Percentiles rank a stretch among this genome's conserved stretches.
Conservation (phyloP, 352 stramenopile species). For the Globisporangium alternatum region DNA sequence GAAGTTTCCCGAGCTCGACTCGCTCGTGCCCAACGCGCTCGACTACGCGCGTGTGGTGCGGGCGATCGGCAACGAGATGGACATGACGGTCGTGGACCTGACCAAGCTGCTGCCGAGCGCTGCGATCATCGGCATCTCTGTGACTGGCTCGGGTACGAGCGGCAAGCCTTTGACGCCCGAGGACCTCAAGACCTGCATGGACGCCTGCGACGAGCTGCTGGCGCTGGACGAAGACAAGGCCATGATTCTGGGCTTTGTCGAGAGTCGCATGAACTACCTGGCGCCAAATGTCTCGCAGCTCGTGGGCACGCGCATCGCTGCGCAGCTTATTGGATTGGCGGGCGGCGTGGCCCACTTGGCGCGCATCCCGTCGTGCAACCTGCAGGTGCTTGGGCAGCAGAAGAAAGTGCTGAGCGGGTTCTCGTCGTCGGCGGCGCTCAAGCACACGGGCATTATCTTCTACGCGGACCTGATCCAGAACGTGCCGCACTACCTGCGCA, state of each 20-base stretch:
- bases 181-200: slow-evolving; percentile 74
- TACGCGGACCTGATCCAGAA: slow-evolving; percentile 92
- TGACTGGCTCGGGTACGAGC: slow-evolving; percentile 90
- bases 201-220: slow-evolving; percentile 85
- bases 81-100: slow-evolving; percentile 90
- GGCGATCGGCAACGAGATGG: slow-evolving; percentile 92
- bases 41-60: slow-evolving; percentile 94
- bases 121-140: slow-evolving; percentile 94
- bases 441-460: slow-evolving; percentile 93
- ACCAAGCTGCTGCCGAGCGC: slow-evolving; percentile 90
- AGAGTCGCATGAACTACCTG: slow-evolving; percentile 90
- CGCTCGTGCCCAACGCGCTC: slow-evolving; percentile 88
- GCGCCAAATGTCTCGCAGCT: slow-evolving; percentile 93
- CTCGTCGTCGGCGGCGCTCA: slow-evolving; percentile 73
- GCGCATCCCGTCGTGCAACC: slow-evolving; percentile 96
- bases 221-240: slow-evolving; percentile 83
- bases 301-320: slow-evolving; percentile 93
- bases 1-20: slow-evolving; percentile 95
- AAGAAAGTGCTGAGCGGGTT: slow-evolving; percentile 91
- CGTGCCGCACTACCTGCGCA: slow-evolving; percentile 89
- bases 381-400: slow-evolving; percentile 96
- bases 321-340: slow-evolving; percentile 92
- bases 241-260: slow-evolving; percentile 90
- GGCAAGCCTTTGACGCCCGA: slow-evolving; percentile 71
- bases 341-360: slow-evolving; percentile 93